A percentile compares a stretch with the other conserved stretches of the same genome.
phyloP scores from a whole-genome alignment of 495 filamentous ascomycete species.

The Sordaria brevicollis region DNA sequence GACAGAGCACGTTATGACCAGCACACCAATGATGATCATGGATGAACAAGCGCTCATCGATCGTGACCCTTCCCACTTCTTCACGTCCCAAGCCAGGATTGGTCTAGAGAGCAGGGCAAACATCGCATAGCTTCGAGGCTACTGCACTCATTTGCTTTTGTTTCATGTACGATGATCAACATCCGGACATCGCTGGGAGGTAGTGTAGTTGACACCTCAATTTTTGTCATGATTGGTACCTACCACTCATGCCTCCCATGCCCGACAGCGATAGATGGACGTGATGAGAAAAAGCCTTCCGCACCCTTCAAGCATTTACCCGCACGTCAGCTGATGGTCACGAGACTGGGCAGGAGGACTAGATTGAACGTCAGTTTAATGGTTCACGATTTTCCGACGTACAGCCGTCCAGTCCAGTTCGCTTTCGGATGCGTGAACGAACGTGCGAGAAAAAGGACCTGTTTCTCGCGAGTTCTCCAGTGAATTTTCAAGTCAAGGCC shows the following conservation, averaged over 20 bases:
- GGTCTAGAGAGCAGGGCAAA: not conserved
- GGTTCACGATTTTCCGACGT: not conserved
- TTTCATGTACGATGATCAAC: not conserved
- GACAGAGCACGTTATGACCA: not conserved
- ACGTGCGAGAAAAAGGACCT: not conserved
- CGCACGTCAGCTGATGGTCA: constrained; percentile 14
- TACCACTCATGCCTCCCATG: not conserved
- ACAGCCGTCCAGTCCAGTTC: not conserved
- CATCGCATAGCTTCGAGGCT: not conserved
- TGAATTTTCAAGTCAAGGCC: not conserved
- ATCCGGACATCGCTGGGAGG: not conserved
- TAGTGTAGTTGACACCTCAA: not conserved
- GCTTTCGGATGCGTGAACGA: not conserved
- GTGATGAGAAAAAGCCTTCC: not conserved
- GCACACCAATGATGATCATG: not conserved
- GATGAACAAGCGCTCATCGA: not conserved
- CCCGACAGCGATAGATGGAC: not conserved
- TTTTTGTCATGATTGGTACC: not conserved
- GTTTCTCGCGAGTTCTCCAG: not conserved
- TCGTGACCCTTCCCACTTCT: not conserved
- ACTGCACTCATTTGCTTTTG: not conserved
- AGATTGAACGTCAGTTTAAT: constrained; percentile 1
- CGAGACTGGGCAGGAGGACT: constrained; percentile 4
- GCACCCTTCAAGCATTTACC: constrained; percentile 7
- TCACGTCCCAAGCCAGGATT: not conserved